Evolutionary conservation across 306 rosid species (phyloP), one percentile per base, ranked within the genome.

Genomic region (Trifolium fragiferum): DNA sequence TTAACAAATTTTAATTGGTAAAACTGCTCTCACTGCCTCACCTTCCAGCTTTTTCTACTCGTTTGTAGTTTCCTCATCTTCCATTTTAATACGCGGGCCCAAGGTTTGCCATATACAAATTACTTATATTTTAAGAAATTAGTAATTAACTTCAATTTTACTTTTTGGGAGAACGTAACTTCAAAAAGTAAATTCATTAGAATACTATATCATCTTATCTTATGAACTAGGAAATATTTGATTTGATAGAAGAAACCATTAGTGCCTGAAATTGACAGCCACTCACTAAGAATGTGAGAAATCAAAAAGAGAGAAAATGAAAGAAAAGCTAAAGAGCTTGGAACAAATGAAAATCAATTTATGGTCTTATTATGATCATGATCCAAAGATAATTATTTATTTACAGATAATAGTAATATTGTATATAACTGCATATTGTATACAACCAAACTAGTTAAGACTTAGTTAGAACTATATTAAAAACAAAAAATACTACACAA

Each of bases 241-340:
- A 68, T 80, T 30, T 59, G 37, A 58, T 16, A 19, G 78, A 38
- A 59, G 43, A 60, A 62, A 60, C 25, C 18, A n/a, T 14, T 4
- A 38, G 47, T 60, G 35, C 23, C 64, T 16, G 21, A 57, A 66
- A 55, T 53, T 78, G 74, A 72, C 53, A 19, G 23, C 68, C 76
- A 38, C 66, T 23, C 51, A 58, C 14, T 0, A 57, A 12, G 61
- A 18, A 67, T 53, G 25, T 53, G 13, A 19, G 9, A 18, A 19
- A 53, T 53, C 14, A 18, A 8, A 53, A 51, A 7, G 58, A 11
- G 21, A 2, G 9, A 19, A 51, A 51, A 3, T 3, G 8, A 51
- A 53, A 18, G 27, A 53, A 53, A 53, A 53, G 25, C 13, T 53
- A 19, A 8, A 12, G 14, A 19, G 12, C 25, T 19, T 53, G 27